A percentile compares a stretch with the other conserved stretches of the same genome.
These are phyloP conservation scores for Pseudogymnoascus sp. DNA, from an alignment of 2,329 filamentous ascomycete species.

Conservation along the genomic window DNA sequence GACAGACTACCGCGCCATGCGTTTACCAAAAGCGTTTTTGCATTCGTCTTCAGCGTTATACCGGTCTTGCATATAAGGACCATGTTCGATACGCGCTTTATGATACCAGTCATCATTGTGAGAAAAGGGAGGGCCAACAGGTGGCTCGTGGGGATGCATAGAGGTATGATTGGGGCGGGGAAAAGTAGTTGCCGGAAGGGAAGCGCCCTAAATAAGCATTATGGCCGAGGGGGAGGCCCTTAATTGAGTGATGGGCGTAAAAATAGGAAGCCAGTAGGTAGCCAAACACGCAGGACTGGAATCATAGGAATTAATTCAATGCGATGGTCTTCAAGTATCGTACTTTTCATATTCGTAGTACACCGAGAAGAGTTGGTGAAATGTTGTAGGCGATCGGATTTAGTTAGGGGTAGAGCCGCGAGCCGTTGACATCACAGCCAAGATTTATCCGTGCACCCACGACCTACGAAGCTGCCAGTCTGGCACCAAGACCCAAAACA, in stretches of 20 bases:
- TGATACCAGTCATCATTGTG: constrained; percentile 3
- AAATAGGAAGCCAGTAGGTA: constrained; percentile 5
- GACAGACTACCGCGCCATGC: constrained; percentile 3
- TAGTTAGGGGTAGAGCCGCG: constrained; percentile 7
- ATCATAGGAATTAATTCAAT: not conserved
- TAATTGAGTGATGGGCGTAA: not conserved
- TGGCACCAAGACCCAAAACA: constrained; percentile 5
- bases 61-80: not conserved
- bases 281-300: not conserved
- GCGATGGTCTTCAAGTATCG: not conserved
- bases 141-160: constrained; percentile 1
- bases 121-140: not conserved
- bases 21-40: constrained; percentile 5
- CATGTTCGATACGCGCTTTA: constrained; percentile 5
- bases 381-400: not conserved
- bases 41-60: constrained; percentile 9
- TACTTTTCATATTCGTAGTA: not conserved
- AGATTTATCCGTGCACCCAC: constrained; percentile 9
- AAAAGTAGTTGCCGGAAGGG: not conserved
- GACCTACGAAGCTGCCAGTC: not conserved
- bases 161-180: not conserved
- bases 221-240: not conserved
- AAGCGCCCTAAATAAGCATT: not conserved
- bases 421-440: constrained; percentile 4
- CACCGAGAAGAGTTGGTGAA: not conserved